phyloP scores from a whole-genome alignment of 805 yeast species.

The Candida sakaeoensis region DNA sequence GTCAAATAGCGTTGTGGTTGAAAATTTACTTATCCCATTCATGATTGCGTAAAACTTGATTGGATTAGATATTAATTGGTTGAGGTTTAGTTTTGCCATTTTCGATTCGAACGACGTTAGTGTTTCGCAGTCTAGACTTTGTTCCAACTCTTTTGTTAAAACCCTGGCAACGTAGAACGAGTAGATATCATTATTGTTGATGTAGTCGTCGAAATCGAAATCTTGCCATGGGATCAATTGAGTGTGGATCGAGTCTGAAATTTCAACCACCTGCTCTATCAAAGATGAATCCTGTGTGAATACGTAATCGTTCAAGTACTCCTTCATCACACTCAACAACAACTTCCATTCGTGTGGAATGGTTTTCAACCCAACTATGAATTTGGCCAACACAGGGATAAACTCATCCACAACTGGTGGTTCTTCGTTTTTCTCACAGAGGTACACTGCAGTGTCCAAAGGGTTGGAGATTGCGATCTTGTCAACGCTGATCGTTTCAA shows the following conservation, averaged over 20 bases:
- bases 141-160: conserved; percentile 12
- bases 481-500: conserved; percentile 12
- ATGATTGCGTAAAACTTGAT: conserved; percentile 26
- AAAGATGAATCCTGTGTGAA: conserved; percentile 12
- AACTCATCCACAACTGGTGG: conserved; percentile 1
- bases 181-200: conserved; percentile 4
- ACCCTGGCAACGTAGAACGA: conserved; percentile 19
- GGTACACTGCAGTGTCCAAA: conserved; percentile 38
- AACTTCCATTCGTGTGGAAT: conserved; percentile 3
- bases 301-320: conserved; percentile 20
- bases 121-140: conserved; percentile 15
- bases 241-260: neutral
- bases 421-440: conserved; percentile 12
- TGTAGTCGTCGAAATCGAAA: neutral
- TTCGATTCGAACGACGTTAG: conserved; percentile 17
- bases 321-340: conserved; percentile 8
- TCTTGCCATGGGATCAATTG: neutral
- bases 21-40: conserved; percentile 32
- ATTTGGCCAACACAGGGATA: conserved; percentile 9
- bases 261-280: conserved; percentile 1
- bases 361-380: neutral
- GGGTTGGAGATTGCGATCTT: conserved; percentile 47
- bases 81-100: no score
- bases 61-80: no score
- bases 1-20: conserved; percentile 39